These are phyloP conservation scores for Kazachstania kunashirensis DNA, from an alignment of 805 yeast species.

Conservation along the genomic window DNA sequence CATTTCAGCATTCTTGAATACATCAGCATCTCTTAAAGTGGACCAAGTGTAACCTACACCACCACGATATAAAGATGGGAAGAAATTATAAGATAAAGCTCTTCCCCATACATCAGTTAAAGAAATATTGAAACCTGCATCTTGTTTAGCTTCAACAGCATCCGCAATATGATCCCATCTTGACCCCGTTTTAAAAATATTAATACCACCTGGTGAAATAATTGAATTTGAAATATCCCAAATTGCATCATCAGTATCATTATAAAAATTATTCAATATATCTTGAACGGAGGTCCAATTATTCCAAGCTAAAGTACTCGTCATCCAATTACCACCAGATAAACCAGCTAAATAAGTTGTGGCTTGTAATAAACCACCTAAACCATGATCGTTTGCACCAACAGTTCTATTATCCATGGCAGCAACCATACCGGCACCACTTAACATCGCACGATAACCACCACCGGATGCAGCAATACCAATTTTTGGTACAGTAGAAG, in stretches of 20 bases:
- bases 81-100: conserved; percentile 61
- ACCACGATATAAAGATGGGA: conserved; percentile 49
- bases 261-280: conserved; percentile 33
- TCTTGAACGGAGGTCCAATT: conserved; percentile 64
- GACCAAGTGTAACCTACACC: conserved; percentile 56
- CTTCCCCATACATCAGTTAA: conserved; percentile 78
- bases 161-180: conserved; percentile 46
- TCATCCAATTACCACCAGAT: conserved; percentile 80
- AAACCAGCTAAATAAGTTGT: conserved; percentile 66
- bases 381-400: conserved; percentile 42
- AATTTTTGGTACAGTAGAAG: conserved; percentile 34
- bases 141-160: conserved; percentile 41
- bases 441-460: conserved; percentile 82
- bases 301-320: conserved; percentile 58
- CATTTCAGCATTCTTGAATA: conserved; percentile 52
- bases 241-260: conserved; percentile 33
- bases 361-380: conserved; percentile 68
- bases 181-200: conserved; percentile 41
- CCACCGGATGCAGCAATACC: conserved; percentile 74
- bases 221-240: conserved; percentile 66
- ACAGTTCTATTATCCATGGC: conserved; percentile 73
- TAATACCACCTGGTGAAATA: conserved; percentile 52
- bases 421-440: conserved; percentile 75
- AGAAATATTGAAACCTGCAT: conserved; percentile 61
- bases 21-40: conserved; percentile 49